These are phyloP conservation scores for Podila horticola DNA, from an alignment of 192 early-diverging fungal genomes.

Conservation along the genomic window DNA sequence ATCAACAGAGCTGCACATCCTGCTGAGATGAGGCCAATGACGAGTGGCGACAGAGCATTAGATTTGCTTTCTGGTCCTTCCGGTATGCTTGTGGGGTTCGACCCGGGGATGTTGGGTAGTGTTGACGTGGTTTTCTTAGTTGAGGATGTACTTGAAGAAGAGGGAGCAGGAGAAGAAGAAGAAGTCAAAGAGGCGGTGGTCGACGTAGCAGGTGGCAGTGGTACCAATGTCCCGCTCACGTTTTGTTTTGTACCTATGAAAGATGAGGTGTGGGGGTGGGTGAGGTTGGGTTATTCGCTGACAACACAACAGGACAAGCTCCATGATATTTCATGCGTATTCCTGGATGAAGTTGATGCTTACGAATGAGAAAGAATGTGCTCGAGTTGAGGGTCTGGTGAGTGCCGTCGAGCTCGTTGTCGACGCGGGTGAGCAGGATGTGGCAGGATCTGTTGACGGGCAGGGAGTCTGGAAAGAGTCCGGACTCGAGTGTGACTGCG, in stretches of 20 bases:
- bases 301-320: background rate
- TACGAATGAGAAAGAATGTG: constrained; percentile 40
- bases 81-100: background rate
- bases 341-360: background rate
- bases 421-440: constrained; percentile 4
- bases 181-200: background rate
- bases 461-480: constrained; percentile 14
- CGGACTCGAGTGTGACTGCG: constrained; percentile 8
- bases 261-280: background rate
- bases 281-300: background rate
- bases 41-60: constrained; percentile 27
- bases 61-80: background rate
- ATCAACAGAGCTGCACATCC: constrained; percentile 22
- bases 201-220: constrained; percentile 3
- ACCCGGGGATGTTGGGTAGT: background rate
- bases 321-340: background rate
- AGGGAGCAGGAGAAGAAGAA: background rate
- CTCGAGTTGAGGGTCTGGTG: constrained; percentile 27
- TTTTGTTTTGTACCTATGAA: constrained; percentile 24
- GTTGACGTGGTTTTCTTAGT: background rate
- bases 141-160: background rate
- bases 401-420: constrained; percentile 11
- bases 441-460: constrained; percentile 35
- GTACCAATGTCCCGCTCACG: constrained; percentile 22
- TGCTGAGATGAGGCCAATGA: constrained; percentile 42